Percentiles rank a stretch among this genome's conserved stretches.
phyloP scores from a whole-genome alignment of 306 rosid genomes.

The Leucaena leucocephala region DNA sequence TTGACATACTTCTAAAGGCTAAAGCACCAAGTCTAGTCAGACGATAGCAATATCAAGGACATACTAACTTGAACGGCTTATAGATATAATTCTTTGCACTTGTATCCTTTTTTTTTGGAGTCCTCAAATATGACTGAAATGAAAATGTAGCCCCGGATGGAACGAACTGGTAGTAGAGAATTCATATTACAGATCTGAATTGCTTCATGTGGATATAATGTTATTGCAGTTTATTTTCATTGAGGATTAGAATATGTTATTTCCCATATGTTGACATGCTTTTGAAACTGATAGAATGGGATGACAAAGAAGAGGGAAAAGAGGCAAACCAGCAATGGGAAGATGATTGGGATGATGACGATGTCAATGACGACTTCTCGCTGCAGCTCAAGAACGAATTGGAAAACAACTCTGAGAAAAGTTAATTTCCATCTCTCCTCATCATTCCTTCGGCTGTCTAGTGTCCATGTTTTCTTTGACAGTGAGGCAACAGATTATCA shows the following conservation, averaged over 20 bases:
- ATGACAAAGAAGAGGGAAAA: constrained; percentile 38
- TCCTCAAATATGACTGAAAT: background rate
- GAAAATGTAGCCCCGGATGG: background rate
- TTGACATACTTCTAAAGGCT: background rate
- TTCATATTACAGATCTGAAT: background rate
- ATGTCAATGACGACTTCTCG: constrained; percentile 68
- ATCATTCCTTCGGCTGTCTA: background rate
- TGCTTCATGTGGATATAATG: background rate
- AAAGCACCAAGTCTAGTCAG: background rate
- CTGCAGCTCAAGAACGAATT: constrained; percentile 21
- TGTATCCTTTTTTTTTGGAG: too few species aligned
- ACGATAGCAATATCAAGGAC: background rate
- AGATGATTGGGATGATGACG: constrained; percentile 73
- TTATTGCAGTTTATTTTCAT: background rate
- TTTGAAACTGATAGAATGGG: constrained; percentile 11
- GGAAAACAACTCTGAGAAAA: constrained; percentile 38
- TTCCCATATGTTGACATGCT: background rate
- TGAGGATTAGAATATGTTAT: background rate
- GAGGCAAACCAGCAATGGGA: constrained; percentile 69
- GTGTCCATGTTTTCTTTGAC: background rate
- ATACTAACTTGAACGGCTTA: background rate
- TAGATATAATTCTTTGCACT: background rate
- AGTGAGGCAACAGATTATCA: background rate
- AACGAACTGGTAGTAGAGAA: background rate
- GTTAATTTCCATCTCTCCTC: constrained; percentile 16